Evolutionary conservation across 345 rosid genomes (phyloP).

Genomic region (Gossypium herbaceum): DNA sequence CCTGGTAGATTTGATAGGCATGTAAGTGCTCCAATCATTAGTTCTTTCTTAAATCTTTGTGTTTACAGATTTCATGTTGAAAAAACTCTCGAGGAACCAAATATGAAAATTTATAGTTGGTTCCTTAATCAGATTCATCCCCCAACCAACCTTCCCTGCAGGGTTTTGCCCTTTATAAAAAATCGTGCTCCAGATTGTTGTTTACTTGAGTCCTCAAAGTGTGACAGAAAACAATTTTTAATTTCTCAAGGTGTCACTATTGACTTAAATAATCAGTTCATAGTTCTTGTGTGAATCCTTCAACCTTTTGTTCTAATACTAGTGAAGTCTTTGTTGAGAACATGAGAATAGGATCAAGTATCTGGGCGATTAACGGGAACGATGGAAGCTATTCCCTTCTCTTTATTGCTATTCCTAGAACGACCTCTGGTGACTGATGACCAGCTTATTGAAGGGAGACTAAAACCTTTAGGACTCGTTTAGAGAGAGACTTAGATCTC

Average conservation of each 20-base stretch:
- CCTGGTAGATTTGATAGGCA: conserved; percentile 82
- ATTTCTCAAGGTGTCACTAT: conserved; percentile 1
- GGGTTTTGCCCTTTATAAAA: neutral
- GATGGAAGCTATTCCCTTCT: too few relatives aligned
- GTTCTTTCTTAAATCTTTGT: neutral
- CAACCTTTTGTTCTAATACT: neutral
- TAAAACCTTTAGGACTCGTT: too few relatives aligned
- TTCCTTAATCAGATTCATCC: neutral
- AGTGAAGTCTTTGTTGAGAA: neutral
- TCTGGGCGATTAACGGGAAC: too few relatives aligned
- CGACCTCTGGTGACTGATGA: too few relatives aligned
- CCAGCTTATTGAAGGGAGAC: too few relatives aligned
- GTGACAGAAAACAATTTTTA: neutral
- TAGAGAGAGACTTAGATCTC: too few relatives aligned
- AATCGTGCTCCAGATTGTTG: neutral
- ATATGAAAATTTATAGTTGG: neutral
- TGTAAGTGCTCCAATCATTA: conserved; percentile 8
- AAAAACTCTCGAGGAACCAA: neutral
- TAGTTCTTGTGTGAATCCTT: conserved; percentile 5
- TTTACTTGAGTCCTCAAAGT: neutral
- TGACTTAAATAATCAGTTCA: conserved; percentile 40
- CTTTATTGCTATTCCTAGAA: too few relatives aligned
- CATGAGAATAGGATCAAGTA: too few relatives aligned
- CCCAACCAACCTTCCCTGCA: too few relatives aligned
- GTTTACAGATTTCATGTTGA: neutral